A percentile compares a stretch with the other conserved stretches of the same genome.
phyloP scores from a whole-genome alignment of 2,329 filamentous ascomycete species.

The Fonsecaea erecta region DNA sequence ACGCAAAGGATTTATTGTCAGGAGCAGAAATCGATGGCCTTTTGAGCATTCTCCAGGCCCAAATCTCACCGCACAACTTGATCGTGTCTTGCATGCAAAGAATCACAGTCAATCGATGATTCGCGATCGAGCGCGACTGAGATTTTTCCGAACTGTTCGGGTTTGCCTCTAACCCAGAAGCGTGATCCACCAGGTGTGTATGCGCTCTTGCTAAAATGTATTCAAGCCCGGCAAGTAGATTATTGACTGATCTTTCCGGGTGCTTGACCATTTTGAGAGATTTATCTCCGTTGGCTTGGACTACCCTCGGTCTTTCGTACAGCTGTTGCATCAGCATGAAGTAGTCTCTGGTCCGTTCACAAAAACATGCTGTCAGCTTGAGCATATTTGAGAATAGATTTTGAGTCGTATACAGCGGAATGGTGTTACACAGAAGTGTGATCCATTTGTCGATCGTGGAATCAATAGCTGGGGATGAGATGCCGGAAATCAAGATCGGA shows the following conservation, averaged over 20 bases:
- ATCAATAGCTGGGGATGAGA: conserved; percentile 74
- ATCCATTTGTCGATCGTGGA: conserved; percentile 91
- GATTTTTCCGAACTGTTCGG: conserved; percentile 66
- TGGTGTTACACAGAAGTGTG: conserved; percentile 76
- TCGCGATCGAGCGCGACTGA: conserved; percentile 80
- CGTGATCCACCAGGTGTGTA: conserved; percentile 68
- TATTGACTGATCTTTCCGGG: conserved; percentile 62
- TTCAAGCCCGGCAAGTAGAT: conserved; percentile 88
- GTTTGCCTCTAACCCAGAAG: conserved; percentile 16
- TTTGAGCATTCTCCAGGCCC: conserved; percentile 83
- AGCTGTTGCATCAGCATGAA: conserved; percentile 72
- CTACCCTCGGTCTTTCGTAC: conserved; percentile 55
- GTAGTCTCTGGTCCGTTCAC: conserved; percentile 72
- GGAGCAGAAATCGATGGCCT: conserved; percentile 62
- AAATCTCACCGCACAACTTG: conserved; percentile 87
- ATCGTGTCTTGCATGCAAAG: conserved; percentile 97
- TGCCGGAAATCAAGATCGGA: conserved; percentile 79
- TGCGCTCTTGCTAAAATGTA: conserved; percentile 87
- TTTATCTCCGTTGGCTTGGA: conserved; percentile 16
- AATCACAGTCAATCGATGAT: conserved; percentile 88
- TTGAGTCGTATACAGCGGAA: conserved; percentile 80
- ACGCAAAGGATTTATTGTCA: conserved; percentile 81
- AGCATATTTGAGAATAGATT: conserved; percentile 85
- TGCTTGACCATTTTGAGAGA: conserved; percentile 34
- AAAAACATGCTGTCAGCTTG: conserved; percentile 87